Percentiles rank a stretch among this genome's conserved stretches.
Evolutionary conservation across 495 filamentous ascomycete species (phyloP).

Genomic region (Neurospora tetrasperma): DNA sequence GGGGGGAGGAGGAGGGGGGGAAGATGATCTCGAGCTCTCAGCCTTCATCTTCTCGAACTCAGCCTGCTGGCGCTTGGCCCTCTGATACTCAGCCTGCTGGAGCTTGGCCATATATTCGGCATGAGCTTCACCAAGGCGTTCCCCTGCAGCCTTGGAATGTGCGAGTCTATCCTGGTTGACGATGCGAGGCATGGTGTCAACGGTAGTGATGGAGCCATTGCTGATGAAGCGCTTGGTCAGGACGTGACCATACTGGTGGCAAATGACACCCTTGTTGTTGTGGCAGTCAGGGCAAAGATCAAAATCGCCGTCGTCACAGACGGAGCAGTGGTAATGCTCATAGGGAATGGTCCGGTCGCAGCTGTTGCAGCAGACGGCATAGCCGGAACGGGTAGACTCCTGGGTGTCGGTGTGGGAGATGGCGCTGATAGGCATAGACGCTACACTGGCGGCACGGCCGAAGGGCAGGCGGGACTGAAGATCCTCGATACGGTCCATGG

Average conservation of each 20-base stretch:
- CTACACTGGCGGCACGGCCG: background rate
- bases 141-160: slow-evolving; percentile 10
- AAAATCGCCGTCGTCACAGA: slow-evolving; percentile 87
- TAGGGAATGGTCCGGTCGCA: slow-evolving; percentile 69
- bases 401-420: background rate
- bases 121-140: slow-evolving; percentile 1
- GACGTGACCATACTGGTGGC: slow-evolving; percentile 73
- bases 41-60: background rate
- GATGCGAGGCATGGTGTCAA: slow-evolving; percentile 66
- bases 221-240: slow-evolving; percentile 81
- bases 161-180: slow-evolving; percentile 11
- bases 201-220: slow-evolving; percentile 68
- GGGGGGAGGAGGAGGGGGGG: background rate
- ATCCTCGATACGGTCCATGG: background rate
- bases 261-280: slow-evolving; percentile 61
- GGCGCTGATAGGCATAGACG: background rate
- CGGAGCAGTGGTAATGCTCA: slow-evolving; percentile 87
- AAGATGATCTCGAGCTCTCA: slow-evolving; percentile 4
- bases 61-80: background rate
- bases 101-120: background rate
- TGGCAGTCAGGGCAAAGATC: slow-evolving; percentile 84
- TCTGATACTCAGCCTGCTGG: background rate
- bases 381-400: slow-evolving; percentile 17
- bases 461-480: background rate
- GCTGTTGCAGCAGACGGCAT: slow-evolving; percentile 84